Evolutionary conservation across 2,329 filamentous ascomycete genomes (phyloP).

Genomic region (Blastomyces gilchristii): DNA sequence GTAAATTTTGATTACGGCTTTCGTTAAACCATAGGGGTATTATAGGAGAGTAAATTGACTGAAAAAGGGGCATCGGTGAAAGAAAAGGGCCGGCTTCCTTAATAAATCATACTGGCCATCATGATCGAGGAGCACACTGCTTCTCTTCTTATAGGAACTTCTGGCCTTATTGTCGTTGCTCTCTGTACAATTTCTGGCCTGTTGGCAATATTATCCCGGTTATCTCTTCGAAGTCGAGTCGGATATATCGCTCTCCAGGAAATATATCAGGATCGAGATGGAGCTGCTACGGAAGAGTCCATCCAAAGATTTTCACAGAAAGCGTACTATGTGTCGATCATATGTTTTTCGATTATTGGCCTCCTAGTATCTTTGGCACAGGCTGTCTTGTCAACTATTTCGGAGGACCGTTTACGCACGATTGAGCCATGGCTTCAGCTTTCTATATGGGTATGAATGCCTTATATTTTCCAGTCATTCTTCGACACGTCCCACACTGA

Average conservation of each 20-base stretch:
- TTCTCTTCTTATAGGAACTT: constrained; percentile 8
- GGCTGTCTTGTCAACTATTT: constrained; percentile 39
- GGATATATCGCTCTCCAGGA: constrained; percentile 23
- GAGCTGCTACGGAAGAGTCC: constrained; percentile 55
- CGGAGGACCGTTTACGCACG: constrained; percentile 24
- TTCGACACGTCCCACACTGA: neutral
- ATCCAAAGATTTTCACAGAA: constrained; percentile 52
- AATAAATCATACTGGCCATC: neutral
- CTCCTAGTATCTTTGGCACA: constrained; percentile 47
- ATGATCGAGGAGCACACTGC: constrained; percentile 6
- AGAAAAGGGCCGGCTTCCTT: neutral
- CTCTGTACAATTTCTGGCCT: constrained; percentile 10
- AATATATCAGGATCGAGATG: constrained; percentile 60
- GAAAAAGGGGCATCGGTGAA: neutral
- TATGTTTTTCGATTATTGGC: constrained; percentile 46
- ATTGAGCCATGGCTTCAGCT: constrained; percentile 52
- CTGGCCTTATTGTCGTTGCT: constrained; percentile 4
- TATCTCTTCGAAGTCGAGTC: constrained; percentile 10
- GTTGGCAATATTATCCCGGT: constrained; percentile 8
- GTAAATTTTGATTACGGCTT: neutral
- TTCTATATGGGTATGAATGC: constrained; percentile 47
- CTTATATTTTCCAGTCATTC: neutral
- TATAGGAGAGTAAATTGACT: neutral
- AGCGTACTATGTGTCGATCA: constrained; percentile 45
- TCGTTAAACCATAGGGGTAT: neutral